phyloP scores from a whole-genome alignment of 352 stramenopile species.

The Globisporangium nodosum region DNA sequence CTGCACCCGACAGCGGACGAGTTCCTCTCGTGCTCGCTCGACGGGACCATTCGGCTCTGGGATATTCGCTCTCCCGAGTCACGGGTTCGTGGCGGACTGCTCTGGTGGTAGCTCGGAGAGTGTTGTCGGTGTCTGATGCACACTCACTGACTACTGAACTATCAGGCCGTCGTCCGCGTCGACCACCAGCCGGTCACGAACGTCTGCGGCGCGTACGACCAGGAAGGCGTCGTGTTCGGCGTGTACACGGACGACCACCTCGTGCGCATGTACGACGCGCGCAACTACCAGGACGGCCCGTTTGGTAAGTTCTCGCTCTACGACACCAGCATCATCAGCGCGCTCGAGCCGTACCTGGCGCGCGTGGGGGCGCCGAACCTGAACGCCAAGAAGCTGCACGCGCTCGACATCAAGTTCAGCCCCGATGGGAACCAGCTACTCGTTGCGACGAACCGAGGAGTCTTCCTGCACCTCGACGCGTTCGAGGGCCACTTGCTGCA shows the following conservation, averaged over 20 bases:
- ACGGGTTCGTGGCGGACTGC: constrained; percentile 21
- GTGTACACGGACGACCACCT: constrained; percentile 84
- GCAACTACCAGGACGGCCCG: constrained; percentile 82
- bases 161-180: constrained; percentile 53
- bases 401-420: constrained; percentile 79
- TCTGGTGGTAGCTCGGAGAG: neutral
- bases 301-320: constrained; percentile 88
- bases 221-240: constrained; percentile 79
- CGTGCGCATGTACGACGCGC: constrained; percentile 86
- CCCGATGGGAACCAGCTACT: constrained; percentile 81
- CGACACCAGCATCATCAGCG: constrained; percentile 56
- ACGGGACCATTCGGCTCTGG: constrained; percentile 76
- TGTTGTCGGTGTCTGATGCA: neutral
- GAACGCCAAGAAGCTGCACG: constrained; percentile 58
- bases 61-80: constrained; percentile 69
- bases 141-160: neutral
- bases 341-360: constrained; percentile 59
- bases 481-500: constrained; percentile 81
- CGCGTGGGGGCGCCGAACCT: constrained; percentile 43
- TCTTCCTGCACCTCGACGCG: constrained; percentile 79
- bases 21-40: constrained; percentile 76
- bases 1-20: constrained; percentile 84
- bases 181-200: constrained; percentile 59
- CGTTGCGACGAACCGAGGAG: constrained; percentile 72
- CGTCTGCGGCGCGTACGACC: constrained; percentile 75